Conservation (phyloP, 331 rosid genomes). For the Pyrus hybrid region DNA sequence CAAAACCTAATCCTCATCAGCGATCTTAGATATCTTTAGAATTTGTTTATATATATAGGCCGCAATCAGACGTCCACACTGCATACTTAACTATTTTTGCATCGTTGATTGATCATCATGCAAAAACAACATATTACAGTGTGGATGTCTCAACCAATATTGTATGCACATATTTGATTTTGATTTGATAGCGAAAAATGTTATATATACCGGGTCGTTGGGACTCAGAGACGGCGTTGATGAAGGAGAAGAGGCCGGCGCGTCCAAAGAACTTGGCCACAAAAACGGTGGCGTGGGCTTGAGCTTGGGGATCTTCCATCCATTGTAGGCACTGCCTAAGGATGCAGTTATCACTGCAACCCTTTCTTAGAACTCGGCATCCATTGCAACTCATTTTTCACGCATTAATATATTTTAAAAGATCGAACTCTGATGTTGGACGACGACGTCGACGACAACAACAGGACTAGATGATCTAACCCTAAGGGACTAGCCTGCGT, state of each 20-base stretch:
- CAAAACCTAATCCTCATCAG: background rate
- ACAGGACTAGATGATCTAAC: background rate
- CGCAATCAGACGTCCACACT: background rate
- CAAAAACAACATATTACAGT: background rate
- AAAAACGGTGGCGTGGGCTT: constrained; percentile 59
- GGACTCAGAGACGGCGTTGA: constrained; percentile 38
- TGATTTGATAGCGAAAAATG: background rate
- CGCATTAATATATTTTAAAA: background rate
- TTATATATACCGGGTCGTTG: constrained; percentile 38
- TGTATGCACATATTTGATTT: background rate
- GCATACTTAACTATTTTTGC: background rate
- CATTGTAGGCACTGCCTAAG: constrained; percentile 40
- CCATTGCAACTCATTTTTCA: constrained; percentile 57
- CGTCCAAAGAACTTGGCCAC: constrained; percentile 79
- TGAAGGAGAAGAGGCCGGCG: constrained; percentile 61
- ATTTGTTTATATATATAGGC: background rate
- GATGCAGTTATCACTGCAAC: constrained; percentile 63
- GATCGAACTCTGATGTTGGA: background rate
- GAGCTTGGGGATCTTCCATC: constrained; percentile 46
- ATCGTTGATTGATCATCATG: too few relatives aligned
- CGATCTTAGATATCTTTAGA: background rate
- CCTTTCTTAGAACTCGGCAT: constrained; percentile 61
- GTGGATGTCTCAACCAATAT: background rate
- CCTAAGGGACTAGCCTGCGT: background rate
- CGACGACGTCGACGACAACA: background rate